Evolutionary conservation across 768 basidiomycete genomes (phyloP).

Genomic region (Mycena alexandri): DNA sequence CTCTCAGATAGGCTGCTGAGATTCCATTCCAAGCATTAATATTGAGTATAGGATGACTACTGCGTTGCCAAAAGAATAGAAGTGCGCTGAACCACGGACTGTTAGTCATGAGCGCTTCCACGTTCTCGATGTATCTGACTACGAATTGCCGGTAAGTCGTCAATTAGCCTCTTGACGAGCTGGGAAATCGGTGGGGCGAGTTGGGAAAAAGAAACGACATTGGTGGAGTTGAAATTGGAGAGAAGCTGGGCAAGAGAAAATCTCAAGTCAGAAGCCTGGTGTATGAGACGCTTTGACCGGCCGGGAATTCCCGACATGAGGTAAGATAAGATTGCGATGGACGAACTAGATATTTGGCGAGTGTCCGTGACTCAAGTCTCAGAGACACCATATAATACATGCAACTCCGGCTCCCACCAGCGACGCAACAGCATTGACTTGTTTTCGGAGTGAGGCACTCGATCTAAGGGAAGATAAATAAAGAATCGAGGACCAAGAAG

Average conservation of each 20-base stretch:
- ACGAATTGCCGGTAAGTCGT: background rate
- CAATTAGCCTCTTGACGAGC: background rate
- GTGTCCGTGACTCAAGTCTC: background rate
- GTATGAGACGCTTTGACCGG: constrained; percentile 6
- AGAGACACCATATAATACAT: constrained; percentile 7
- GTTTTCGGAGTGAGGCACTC: background rate
- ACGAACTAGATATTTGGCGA: too few species aligned
- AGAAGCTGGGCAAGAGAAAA: background rate
- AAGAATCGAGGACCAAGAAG: background rate
- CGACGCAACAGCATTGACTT: background rate
- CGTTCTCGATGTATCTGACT: background rate
- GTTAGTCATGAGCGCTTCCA: background rate
- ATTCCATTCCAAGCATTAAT: constrained; percentile 3
- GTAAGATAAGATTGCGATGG: background rate
- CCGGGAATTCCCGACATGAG: background rate
- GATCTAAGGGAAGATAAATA: background rate
- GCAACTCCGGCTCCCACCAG: constrained; percentile 1
- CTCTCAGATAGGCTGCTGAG: background rate
- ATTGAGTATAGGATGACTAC: background rate
- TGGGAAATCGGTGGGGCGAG: background rate
- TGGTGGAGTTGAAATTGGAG: background rate
- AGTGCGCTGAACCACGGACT: background rate
- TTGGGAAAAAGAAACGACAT: background rate
- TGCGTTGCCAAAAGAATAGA: too few species aligned
- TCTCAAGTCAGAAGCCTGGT: too few species aligned